Base-by-base conservation (phyloP, 2,329 filamentous ascomycete genomes). In the Cladosporium velox region DNA sequence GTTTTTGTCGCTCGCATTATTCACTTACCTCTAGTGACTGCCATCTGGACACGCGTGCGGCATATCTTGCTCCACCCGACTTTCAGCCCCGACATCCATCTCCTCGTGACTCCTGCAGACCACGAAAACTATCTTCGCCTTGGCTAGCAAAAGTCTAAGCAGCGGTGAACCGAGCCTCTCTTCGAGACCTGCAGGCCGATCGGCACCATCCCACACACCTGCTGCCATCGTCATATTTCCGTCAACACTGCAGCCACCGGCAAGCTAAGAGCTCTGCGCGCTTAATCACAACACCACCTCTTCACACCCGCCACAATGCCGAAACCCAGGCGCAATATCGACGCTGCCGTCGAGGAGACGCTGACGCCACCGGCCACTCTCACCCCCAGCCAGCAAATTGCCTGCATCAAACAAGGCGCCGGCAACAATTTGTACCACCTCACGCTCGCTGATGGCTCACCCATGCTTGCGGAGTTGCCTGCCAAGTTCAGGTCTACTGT, bases 351-450 rank as follows among this genome's bases (percentile, higher is more conserved):
- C 58, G 88, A 93, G 75, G 90, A 91, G 77, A 83, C 88, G 82
- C 76, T 88, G 80, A 77, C 81, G 76, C 77, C 90, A 76, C 81
- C 93, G 82, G 76, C 80, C 66, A 74, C 76, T 7, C 79, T 90
- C 24, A 67, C 80, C 5, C 72, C 79, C n/a, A 77, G 77, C 35
- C 86, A 89, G 74, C 83, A 83, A 61, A 86, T 99, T 67, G 92
- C 91, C 21, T 90, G 89, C 66, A 89, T 97, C 66, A 80, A 91
- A 74, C 91, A 91, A 77, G 90, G 90, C 52, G 90, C 93, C 71
- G 94, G 94, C 71, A 97, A 97, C 81, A 96, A 91, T 78, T 84
- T 96, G 51, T 98, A 96, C 83, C 86, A 86, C 52, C 92, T 94
- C 75, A 85, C 89, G 75, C 82, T 93, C 34, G 88, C 93, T 28